A percentile compares a stretch with the other conserved stretches of the same genome.
Conservation (phyloP, 495 filamentous ascomycete species). For the Aspergillus campestris region DNA sequence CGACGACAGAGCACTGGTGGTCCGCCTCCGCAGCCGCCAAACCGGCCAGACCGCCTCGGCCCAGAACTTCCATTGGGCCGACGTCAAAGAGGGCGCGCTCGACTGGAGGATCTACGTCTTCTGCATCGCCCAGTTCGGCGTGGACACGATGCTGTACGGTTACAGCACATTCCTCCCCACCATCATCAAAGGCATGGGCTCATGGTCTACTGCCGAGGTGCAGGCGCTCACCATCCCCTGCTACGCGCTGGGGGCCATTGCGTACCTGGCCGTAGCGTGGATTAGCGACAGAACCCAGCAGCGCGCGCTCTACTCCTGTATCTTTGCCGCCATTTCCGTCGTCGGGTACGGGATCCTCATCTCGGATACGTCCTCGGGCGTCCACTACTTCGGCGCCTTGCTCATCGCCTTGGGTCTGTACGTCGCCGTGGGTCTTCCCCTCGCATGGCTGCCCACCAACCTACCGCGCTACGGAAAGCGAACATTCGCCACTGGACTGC, state of each 20-base stretch:
- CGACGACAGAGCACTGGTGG: conserved; percentile 48
- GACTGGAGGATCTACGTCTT: conserved; percentile 66
- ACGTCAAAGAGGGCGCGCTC: conserved; percentile 40
- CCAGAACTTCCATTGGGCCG: conserved; percentile 49
- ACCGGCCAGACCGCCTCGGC: conserved; percentile 52
- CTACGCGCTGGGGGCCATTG: conserved; percentile 59
- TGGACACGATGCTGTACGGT: conserved; percentile 68
- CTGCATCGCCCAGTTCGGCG: conserved; percentile 57
- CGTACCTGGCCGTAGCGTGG: conserved; percentile 53
- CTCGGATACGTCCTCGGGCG: conserved; percentile 46
- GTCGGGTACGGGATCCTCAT: conserved; percentile 62
- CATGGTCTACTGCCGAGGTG: conserved; percentile 51
- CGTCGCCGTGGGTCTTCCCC: conserved; percentile 57
- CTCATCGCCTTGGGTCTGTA: conserved; percentile 65
- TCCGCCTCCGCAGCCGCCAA: conserved; percentile 37
- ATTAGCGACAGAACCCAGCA: conserved; percentile 53
- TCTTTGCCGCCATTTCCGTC: conserved; percentile 51
- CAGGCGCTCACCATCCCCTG: conserved; percentile 75
- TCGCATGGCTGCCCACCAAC: conserved; percentile 56
- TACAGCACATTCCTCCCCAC: conserved; percentile 72
- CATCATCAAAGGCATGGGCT: conserved; percentile 61
- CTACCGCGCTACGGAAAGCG: conserved; percentile 64
- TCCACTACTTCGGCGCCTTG: conserved; percentile 66
- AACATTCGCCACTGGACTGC: conserved; percentile 59
- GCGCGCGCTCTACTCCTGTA: conserved; percentile 51